phyloP scores from a whole-genome alignment of 768 basidiomycete species.

The Postia placenta region DNA sequence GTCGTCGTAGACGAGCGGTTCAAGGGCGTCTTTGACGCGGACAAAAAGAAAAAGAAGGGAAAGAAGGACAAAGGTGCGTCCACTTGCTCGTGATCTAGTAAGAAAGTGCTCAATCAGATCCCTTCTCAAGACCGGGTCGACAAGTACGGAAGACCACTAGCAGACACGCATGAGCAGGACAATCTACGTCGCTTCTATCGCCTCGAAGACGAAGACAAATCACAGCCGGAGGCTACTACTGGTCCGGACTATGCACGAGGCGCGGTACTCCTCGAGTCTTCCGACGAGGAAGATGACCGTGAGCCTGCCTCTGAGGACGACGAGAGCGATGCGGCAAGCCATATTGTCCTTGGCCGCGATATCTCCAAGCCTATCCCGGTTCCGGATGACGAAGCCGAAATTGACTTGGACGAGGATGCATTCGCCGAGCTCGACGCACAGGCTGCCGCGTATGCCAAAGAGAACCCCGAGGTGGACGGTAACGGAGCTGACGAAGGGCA shows the following conservation, averaged over 20 bases:
- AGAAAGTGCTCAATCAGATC: conserved; percentile 5
- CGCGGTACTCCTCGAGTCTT: conserved; percentile 81
- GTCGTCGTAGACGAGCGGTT: conserved; percentile 91
- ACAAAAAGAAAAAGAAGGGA: conserved; percentile 33
- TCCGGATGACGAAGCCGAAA: conserved; percentile 41
- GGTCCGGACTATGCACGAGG: conserved; percentile 82
- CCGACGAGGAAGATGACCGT: conserved; percentile 60
- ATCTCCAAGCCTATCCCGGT: conserved; percentile 36
- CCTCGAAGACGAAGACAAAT: conserved; percentile 43
- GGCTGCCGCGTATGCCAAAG: conserved; percentile 51
- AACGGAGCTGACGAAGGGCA: conserved; percentile 33
- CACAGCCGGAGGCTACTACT: conserved; percentile 19
- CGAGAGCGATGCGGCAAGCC: conserved; percentile 41
- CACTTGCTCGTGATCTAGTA: neutral
- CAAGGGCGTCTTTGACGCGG: conserved; percentile 62
- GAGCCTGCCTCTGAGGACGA: conserved; percentile 27
- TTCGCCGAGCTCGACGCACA: conserved; percentile 72
- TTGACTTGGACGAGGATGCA: conserved; percentile 77
- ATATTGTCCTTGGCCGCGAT: conserved; percentile 46
- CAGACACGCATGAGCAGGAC: conserved; percentile 66
- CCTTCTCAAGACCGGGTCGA: conserved; percentile 62
- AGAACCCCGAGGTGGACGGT: conserved; percentile 37
- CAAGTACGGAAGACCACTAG: conserved; percentile 80
- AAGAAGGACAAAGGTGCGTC: conserved; percentile 18
- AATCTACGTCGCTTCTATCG: conserved; percentile 78